Evolutionary conservation across 352 stramenopile genomes (phyloP), one percentile per base, ranked within the genome.

Genomic region (Phytophthora citricola): DNA sequence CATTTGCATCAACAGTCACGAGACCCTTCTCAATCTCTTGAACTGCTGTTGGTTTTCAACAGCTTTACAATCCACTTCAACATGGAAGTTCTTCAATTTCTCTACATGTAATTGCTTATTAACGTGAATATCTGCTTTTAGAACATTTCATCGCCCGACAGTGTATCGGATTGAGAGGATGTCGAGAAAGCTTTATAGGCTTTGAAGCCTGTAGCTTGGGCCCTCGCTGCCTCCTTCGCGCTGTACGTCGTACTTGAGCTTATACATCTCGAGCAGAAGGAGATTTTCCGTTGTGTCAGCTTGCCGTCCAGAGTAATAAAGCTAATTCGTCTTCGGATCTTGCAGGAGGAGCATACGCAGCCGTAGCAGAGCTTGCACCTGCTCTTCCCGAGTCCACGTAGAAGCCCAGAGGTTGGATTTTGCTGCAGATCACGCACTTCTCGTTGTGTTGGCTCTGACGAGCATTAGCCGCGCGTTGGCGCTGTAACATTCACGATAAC

Each of bases 401-500:
- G 32, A n/a, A 81, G 39, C 32, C 49, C 48, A 12, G 54, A 56
- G 3, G 48, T 61, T 27, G 72, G 29, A 14, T 66, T 66, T 70
- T 73, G 27, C 59, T 17, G 57, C 72, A 80, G 15, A 62, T 80
- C 10, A 71, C 53, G 14, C 72, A 78, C 6, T 51, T 61, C 24
- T 57, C 50, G 36, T 45, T 58, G 9, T 15, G 51, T 52, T 71
- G 63, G 15, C 5, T 63, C 7, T 66, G 38, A 9, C 34, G 48
- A 7, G 51, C 36, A 36, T 29, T 22, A 6, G 22, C 4, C 27
- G 55, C 20, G 43, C 47, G 36, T 15, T 46, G 47, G 0, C 52
- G 40, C 34, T 78, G 56, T 5, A 75, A 22, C 49, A 71, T 67
- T 75, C 79, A 89, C 47, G 74, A 65, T 9, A 87, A 63, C 53